phyloP scores from a whole-genome alignment of 2,329 filamentous ascomycete species.

The Stagonosporopsis cucurbitacearum region DNA sequence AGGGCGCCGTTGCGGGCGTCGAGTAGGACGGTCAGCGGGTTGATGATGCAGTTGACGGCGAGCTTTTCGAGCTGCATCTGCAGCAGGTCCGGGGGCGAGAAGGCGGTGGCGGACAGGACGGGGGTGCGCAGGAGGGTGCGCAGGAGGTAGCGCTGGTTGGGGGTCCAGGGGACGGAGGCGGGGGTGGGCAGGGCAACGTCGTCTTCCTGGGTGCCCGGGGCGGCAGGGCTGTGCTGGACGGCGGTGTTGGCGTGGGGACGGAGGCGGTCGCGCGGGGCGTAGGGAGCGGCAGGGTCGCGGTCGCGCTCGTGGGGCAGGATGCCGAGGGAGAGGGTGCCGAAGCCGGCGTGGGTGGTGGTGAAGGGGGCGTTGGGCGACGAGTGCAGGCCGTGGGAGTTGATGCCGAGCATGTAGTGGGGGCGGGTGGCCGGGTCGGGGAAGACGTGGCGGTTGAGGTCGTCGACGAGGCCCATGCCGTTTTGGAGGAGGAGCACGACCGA shows the following conservation, averaged over 20 bases:
- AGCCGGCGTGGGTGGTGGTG: slow-evolving; percentile 62
- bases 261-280: slow-evolving; percentile 27
- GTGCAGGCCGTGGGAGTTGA: slow-evolving; percentile 66
- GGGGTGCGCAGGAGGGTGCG: slow-evolving; percentile 68
- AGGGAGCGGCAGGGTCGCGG: slow-evolving; percentile 33
- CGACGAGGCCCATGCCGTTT: slow-evolving; percentile 83
- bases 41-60: slow-evolving; percentile 76
- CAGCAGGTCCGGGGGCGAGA: slow-evolving; percentile 68
- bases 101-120: slow-evolving; percentile 65
- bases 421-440: slow-evolving; percentile 70
- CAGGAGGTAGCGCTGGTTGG: slow-evolving; percentile 66
- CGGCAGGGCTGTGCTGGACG: slow-evolving; percentile 12
- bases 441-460: slow-evolving; percentile 72
- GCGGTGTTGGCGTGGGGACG: background rate
- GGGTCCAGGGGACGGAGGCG: slow-evolving; percentile 44
- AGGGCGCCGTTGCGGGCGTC: slow-evolving; percentile 78
- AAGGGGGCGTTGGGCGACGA: slow-evolving; percentile 54
- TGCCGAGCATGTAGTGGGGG: slow-evolving; percentile 79
- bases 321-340: slow-evolving; percentile 65
- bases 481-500: slow-evolving; percentile 80
- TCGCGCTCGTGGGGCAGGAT: slow-evolving; percentile 54
- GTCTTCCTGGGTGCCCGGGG: slow-evolving; percentile 23
- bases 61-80: slow-evolving; percentile 79
- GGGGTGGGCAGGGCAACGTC: slow-evolving; percentile 19
- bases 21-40: slow-evolving; percentile 80